Base-by-base conservation (phyloP, 2,329 filamentous ascomycete genomes). In the Epichloe brachyelytri region DNA sequence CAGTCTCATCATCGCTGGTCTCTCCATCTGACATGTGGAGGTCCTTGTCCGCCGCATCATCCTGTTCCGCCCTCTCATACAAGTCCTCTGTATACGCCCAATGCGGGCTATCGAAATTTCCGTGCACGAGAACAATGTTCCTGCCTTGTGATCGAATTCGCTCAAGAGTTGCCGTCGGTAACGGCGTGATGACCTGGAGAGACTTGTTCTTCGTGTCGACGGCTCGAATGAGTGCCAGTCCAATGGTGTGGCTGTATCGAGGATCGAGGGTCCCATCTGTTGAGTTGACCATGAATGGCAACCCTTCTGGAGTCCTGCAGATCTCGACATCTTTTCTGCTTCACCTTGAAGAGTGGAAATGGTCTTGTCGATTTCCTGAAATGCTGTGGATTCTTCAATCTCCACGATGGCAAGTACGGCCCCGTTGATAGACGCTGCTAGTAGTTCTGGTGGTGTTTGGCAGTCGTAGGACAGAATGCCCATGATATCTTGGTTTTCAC, bases 51-150 rank as follows among this genome's bases (percentile, higher is more conserved):
- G 54, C 59, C 10, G 56, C 60, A 7, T 69, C 67, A 6, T 64
- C 61, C 37, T 56, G 52, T 1, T 53, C 61, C 14, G 66, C 63
- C 55, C 62, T 63, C 34, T 64, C 58, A 55, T 80, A 75, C 15
- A 82, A 57, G 37, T 83, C 78, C 60, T 87, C 83, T 0, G 78
- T 78, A 54, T 85, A 86, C 1, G 82, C 80, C 83, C 83, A 88
- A 3, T 73, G 79, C 0, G 84, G 82, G 2, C 77, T 68, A 58
- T 88, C 85, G 51, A 86, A 79, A 56, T 78, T 82, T 2, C 85
- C 85, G 50, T 82, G 76, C 1, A 88, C 75, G 3, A 88, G 70
- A 3, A 86, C 76, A 15, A 86, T 67, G 15, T 72, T 67, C 34
- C 71, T 68, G 0, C 74, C 74, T 30, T 64, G 63, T 7, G 65